A percentile compares a stretch with the other conserved stretches of the same genome.
These are phyloP conservation scores for Dichomitus squalens DNA, from an alignment of 1,284 basidiomycete species.

Conservation along the genomic window DNA sequence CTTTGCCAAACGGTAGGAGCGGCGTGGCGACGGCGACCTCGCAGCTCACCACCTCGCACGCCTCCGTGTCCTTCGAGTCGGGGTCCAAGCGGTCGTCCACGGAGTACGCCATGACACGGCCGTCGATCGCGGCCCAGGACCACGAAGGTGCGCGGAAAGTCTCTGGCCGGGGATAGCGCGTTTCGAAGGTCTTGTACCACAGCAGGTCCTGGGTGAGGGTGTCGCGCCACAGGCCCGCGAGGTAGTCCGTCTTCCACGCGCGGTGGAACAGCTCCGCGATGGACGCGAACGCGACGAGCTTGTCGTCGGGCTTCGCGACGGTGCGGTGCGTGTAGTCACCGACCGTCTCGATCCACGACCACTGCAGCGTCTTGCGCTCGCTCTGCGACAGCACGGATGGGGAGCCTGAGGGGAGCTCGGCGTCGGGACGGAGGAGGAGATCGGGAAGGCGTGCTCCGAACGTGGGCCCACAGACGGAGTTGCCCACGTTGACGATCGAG, in stretches of 20 bases:
- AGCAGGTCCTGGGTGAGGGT: constrained; percentile 14
- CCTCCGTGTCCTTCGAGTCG: neutral
- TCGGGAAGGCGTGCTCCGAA: constrained; percentile 4
- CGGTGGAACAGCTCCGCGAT: constrained; percentile 19
- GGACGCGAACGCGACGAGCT: constrained; percentile 17
- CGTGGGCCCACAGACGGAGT: constrained; percentile 5
- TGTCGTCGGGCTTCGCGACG: constrained; percentile 14
- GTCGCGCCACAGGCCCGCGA: constrained; percentile 19
- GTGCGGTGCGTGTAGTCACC: constrained; percentile 16
- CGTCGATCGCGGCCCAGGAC: constrained; percentile 22
- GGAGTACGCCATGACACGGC: constrained; percentile 8
- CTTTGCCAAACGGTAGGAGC: constrained; percentile 10
- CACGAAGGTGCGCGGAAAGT: constrained; percentile 14
- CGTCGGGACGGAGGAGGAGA: constrained; percentile 7
- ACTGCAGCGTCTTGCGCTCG: constrained; percentile 3
- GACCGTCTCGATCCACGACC: constrained; percentile 11
- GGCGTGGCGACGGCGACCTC: constrained; percentile 1
- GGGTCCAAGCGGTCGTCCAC: constrained; percentile 13
- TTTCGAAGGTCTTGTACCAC: constrained; percentile 14
- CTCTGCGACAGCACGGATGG: neutral
- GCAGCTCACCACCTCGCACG: constrained; percentile 9
- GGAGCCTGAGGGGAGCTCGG: neutral
- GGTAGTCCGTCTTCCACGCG: constrained; percentile 15
- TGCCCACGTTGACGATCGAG: constrained; percentile 12
- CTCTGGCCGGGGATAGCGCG: neutral